phyloP scores from a whole-genome alignment of 2,329 filamentous ascomycete genomes.

The Pseudofabraea citricarpa region DNA sequence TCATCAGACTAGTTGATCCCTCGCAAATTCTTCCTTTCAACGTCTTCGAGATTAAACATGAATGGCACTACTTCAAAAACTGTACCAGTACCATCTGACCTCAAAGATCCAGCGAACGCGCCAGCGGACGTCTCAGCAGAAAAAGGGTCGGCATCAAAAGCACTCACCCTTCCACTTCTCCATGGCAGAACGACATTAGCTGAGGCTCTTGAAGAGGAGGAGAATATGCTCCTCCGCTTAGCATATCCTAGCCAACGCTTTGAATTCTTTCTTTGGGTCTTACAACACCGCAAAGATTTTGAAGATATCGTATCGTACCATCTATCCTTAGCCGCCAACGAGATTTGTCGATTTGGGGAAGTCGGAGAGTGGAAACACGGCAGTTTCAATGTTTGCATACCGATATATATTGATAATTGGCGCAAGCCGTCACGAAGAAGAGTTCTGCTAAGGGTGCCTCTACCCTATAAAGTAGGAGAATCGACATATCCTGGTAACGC shows the following conservation, averaged over 20 bases:
- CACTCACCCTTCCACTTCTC: conserved; percentile 1
- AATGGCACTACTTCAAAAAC: too few relatives aligned
- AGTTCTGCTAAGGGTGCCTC: conserved; percentile 23
- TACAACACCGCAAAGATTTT: conserved; percentile 15
- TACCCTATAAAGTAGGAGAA: conserved; percentile 34
- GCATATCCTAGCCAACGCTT: conserved; percentile 12
- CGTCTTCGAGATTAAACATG: too few relatives aligned
- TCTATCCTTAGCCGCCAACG: conserved; percentile 15
- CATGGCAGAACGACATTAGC: conserved; percentile 7
- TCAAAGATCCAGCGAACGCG: too few relatives aligned
- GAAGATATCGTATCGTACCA: conserved; percentile 24
- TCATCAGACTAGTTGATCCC: too few relatives aligned
- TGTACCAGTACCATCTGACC: too few relatives aligned
- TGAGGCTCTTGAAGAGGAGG: neutral
- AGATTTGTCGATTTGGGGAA: conserved; percentile 16
- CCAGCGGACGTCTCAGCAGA: too few relatives aligned
- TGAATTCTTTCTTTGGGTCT: conserved; percentile 18
- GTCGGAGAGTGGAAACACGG: conserved; percentile 28
- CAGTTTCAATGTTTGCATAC: conserved; percentile 33
- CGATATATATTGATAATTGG: conserved; percentile 18
- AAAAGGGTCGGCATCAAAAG: neutral
- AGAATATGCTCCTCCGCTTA: conserved; percentile 10
- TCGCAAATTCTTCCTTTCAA: too few relatives aligned
- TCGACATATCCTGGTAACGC: conserved; percentile 30
- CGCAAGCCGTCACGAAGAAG: conserved; percentile 18